Base-by-base conservation (phyloP, 345 rosid species). In the Eucalyptus lansdowneana region DNA sequence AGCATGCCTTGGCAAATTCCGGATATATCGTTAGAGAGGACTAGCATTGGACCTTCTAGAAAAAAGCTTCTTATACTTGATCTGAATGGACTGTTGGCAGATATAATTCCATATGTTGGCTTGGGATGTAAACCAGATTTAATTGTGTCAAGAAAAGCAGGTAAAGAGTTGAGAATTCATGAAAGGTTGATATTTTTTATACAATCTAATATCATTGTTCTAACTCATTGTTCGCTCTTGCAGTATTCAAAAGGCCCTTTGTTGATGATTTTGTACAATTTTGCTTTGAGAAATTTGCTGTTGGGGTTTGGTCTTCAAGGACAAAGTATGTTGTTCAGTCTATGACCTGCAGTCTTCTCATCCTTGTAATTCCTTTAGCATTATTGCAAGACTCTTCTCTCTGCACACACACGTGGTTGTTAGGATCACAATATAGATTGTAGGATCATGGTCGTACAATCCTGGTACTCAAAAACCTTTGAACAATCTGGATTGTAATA, bases 301-400 rank as follows among this genome's bases (percentile, higher is more conserved):
- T 97, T 65, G 99, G 93, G 88, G 90, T 98, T 91, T 98, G 99
- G 98, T 96, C 99, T 34, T 97, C 99, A 50, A 95, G 98, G 92
- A 87, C 87, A 67, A 88, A 90, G 99, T 97, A 95, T 91, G 81
- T 89, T 88, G 83, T 60, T 87, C 86, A 14, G 51, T 42, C 12
- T 87, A 87, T 86, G 85, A 62, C 42, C 45, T 34, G 67, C 51
- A 14, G 44, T 89, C 87, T 88, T 42, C 29, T 89, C 22, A 8
- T 76, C 42, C 80, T 34, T 62, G 31, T 87, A 60, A 25, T 87
- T 65, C 51, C 47, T 76, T 21, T 37, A 76, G 15, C 47, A 1
- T 25, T 24, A 37, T 76, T 44, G 21, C 27, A 76, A 76, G 83
- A 76, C 47, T 37, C 29, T 21, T 21, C 47, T 40, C 25, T 76